Evolutionary conservation across 352 stramenopile species (phyloP).

Genomic region (Pythium oligandrum): DNA sequence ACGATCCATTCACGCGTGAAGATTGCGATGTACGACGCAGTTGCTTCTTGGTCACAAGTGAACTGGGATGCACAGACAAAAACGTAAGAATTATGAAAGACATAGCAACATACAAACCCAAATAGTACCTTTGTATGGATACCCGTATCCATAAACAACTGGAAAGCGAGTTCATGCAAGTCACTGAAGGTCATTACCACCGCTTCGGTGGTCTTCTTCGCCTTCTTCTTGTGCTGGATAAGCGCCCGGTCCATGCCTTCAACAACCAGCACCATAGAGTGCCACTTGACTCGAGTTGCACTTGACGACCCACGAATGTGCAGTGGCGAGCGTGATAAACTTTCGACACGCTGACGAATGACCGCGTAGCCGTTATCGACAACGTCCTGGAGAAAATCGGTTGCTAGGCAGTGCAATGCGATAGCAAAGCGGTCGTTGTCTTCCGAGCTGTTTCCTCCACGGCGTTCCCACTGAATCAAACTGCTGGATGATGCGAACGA

Average conservation of each 20-base stretch:
- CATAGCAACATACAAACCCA: not conserved
- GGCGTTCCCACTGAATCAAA: slow-evolving; percentile 32
- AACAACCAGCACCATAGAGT: slow-evolving; percentile 35
- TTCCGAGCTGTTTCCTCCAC: not conserved
- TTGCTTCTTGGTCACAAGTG: slow-evolving; percentile 47
- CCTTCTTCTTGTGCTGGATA: slow-evolving; percentile 41
- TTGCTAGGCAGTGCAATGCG: slow-evolving; percentile 20
- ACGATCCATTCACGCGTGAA: slow-evolving; percentile 53
- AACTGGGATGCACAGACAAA: slow-evolving; percentile 20
- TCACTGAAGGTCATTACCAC: slow-evolving; percentile 30
- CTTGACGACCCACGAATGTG: not conserved
- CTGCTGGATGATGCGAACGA: slow-evolving; percentile 22
- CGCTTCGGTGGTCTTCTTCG: not conserved
- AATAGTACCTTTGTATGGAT: slow-evolving; percentile 43
- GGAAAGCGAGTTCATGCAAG: slow-evolving; percentile 55
- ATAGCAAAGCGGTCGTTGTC: slow-evolving; percentile 10
- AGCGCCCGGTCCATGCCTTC: slow-evolving; percentile 58
- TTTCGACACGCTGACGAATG: slow-evolving; percentile 15
- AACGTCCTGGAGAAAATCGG: slow-evolving; percentile 35
- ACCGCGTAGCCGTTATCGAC: slow-evolving; percentile 26
- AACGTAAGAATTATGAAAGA: not conserved
- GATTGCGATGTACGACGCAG: slow-evolving; percentile 45
- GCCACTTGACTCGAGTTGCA: slow-evolving; percentile 3
- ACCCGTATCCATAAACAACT: slow-evolving; percentile 57
- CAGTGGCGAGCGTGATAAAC: not conserved